Conservation (phyloP, 2,329 filamentous ascomycete species). For the Juglanconis sp. region DNA sequence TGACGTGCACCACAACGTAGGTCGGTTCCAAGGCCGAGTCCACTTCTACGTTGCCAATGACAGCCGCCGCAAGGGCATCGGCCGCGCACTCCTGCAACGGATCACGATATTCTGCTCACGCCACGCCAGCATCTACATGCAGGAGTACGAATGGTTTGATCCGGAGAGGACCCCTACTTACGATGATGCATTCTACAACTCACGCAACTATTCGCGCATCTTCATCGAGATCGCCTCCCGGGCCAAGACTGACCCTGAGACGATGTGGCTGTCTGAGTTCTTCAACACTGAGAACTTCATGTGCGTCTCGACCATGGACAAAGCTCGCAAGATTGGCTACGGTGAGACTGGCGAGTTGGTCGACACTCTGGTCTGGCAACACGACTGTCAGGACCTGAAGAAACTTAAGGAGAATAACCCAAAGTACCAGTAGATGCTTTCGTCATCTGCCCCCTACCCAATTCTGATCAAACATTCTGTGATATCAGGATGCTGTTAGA, state of each 20-base stretch:
- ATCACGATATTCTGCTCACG: conserved; percentile 11
- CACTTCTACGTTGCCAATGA: conserved; percentile 14
- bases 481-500: too few species aligned
- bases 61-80: conserved; percentile 13
- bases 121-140: not conserved
- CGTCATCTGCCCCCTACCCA: too few species aligned
- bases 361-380: conserved; percentile 12
- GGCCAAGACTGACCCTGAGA: conserved; percentile 10
- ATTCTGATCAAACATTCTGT: too few species aligned
- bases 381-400: conserved; percentile 3
- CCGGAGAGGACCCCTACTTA: not conserved
- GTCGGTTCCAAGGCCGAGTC: conserved; percentile 12
- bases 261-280: conserved; percentile 6
- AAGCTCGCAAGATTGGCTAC: conserved; percentile 7
- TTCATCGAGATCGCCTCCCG: conserved; percentile 10
- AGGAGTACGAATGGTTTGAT: conserved; percentile 7
- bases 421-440: not conserved
- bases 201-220: conserved; percentile 10
- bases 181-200: conserved; percentile 1
- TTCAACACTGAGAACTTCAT: conserved; percentile 5
- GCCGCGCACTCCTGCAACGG: conserved; percentile 10
- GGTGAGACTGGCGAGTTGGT: not conserved
- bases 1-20: conserved; percentile 1
- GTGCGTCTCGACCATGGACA: conserved; percentile 8
- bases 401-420: not conserved